These are phyloP conservation scores for Pestalotiopsis sp. DNA, from an alignment of 2,329 filamentous ascomycete genomes.

Conservation along the genomic window DNA sequence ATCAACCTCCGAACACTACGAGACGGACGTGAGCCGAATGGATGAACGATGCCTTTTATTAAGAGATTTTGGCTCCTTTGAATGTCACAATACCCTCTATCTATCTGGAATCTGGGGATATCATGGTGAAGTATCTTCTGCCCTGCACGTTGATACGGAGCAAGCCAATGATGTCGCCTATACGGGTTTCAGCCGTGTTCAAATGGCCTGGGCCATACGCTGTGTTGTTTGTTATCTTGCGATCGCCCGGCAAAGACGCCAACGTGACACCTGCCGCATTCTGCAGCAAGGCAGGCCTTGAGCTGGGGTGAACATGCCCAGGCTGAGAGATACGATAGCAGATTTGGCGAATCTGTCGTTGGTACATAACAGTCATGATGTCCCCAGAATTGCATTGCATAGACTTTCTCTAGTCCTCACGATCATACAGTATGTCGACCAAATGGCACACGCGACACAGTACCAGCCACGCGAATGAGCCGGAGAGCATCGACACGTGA, in stretches of 20 bases:
- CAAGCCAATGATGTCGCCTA: background rate
- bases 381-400: background rate
- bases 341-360: background rate
- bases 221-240: background rate
- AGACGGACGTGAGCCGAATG: background rate
- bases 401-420: background rate
- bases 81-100: too few relatives aligned
- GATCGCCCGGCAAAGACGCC: background rate
- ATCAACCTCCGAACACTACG: background rate
- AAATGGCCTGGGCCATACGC: background rate
- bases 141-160: background rate
- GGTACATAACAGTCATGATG: background rate
- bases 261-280: constrained; percentile 11
- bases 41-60: background rate
- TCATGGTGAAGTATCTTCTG: background rate
- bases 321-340: background rate
- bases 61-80: background rate
- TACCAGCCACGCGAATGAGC: background rate
- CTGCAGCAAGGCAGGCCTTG: background rate
- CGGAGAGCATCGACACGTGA: background rate
- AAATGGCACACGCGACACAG: background rate
- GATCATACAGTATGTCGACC: background rate
- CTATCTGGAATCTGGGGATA: too few relatives aligned
- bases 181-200: background rate
- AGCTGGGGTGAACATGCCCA: background rate